Evolutionary conservation across 2,329 filamentous ascomycete genomes (phyloP).

Genomic region (Pseudofabraea citricarpa): DNA sequence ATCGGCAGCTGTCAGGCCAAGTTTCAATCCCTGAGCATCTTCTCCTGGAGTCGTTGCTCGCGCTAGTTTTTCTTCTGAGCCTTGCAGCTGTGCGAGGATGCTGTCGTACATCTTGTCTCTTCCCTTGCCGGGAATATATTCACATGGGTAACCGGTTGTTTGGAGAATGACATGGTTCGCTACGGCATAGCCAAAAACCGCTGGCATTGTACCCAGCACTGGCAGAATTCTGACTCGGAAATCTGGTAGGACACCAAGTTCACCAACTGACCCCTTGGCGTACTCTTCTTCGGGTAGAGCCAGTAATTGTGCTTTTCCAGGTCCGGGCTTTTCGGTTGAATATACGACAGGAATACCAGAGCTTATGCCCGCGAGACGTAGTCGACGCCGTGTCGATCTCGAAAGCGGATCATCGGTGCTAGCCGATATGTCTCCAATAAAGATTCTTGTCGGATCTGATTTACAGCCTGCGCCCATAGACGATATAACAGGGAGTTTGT

Average conservation of each 20-base stretch:
- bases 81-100: constrained; percentile 71
- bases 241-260: constrained; percentile 83
- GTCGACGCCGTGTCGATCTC: constrained; percentile 73
- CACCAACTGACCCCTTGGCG: constrained; percentile 76
- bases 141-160: constrained; percentile 76
- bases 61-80: constrained; percentile 67
- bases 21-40: constrained; percentile 61
- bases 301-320: constrained; percentile 85
- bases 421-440: constrained; percentile 84
- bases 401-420: constrained; percentile 89
- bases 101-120: constrained; percentile 90
- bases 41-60: constrained; percentile 43
- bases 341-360: constrained; percentile 88
- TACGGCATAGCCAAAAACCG: constrained; percentile 85
- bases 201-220: constrained; percentile 94
- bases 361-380: constrained; percentile 67
- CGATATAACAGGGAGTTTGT: constrained; percentile 77
- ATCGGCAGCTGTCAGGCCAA: constrained; percentile 74
- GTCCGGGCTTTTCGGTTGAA: constrained; percentile 83
- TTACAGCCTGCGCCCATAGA: constrained; percentile 97
- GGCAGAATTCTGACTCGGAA: constrained; percentile 94
- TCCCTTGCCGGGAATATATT: constrained; percentile 75
- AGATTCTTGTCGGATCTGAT: constrained; percentile 75
- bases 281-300: constrained; percentile 87
- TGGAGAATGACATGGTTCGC: constrained; percentile 91